Base-by-base conservation (phyloP, 441 rosid species). In the Hura crepitans region DNA sequence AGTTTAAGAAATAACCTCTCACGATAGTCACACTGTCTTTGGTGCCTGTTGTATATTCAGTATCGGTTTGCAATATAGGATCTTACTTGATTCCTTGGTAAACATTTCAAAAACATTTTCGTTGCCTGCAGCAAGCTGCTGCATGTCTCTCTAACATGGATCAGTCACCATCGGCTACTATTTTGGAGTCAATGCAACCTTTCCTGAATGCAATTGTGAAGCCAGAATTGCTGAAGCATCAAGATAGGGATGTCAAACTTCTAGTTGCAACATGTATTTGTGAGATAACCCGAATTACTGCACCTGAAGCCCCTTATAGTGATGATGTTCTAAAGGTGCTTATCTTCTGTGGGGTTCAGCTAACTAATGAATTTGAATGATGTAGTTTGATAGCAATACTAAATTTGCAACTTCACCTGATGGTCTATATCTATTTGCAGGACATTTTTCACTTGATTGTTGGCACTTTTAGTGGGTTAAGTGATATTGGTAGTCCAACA, bases 241-340 rank as follows among this genome's bases (percentile, higher is more conserved):
- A 85, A 81, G 99, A 96, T 76, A 90, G 81, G 85, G 98, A 96
- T 74, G 91, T 87, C 73, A 92, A 89, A 81, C 98, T 96, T 88
- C 89, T 96, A 72, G 89, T 96, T 79, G 98, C 99, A 17, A 87
- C 96, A 33, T 96, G 97, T 70, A 81, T 96, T 71, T 96, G 98
- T 74, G 99, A 96, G 84, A 89, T 93, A 74, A 92, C 98, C 71
- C 90, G 98, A 68, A 86, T 96, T 61, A 92, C 99, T 72, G 99
- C 99, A n/a, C 99, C 99, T 53, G 97, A 92, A 81, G 96, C 98
- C 72, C 98, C 99, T 71, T 96, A 93, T 69, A 81, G 78, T 69
- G 99, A 92, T 81, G 96, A 85, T 60, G 79, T 83, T 74, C 78
- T 96, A 74, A 96, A 91, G 99, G 99, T 94, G 75, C 60, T 37